Evolutionary conservation across 1,284 basidiomycete species (phyloP).

Genomic region (Ceratobasidium sp.): DNA sequence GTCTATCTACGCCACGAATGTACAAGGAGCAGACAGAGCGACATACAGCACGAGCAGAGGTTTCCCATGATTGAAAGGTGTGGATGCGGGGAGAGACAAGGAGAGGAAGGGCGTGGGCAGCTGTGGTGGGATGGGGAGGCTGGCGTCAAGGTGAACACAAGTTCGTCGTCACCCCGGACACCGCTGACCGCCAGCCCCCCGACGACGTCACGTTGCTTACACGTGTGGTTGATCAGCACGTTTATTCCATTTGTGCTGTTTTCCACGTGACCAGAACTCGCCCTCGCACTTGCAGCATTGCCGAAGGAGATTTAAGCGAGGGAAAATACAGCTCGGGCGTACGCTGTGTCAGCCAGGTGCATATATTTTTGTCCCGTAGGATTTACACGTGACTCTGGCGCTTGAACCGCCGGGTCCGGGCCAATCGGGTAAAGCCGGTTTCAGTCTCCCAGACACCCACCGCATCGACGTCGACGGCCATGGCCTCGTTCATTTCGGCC

Average conservation of each 20-base stretch:
- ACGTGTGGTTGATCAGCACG: slow-evolving; percentile 21
- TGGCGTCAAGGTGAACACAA: slow-evolving; percentile 36
- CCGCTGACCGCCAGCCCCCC: slow-evolving; percentile 1
- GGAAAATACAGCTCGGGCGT: no score
- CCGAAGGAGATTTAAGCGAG: neutral
- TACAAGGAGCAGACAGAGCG: neutral
- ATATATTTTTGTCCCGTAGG: neutral
- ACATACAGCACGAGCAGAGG: slow-evolving; percentile 40
- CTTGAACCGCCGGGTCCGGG: slow-evolving; percentile 15
- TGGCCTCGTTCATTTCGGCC: slow-evolving; percentile 31
- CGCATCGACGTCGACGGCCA: slow-evolving; percentile 15
- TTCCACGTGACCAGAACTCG: neutral
- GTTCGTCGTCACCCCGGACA: slow-evolving; percentile 16
- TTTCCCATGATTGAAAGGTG: slow-evolving; percentile 28
- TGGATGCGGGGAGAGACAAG: neutral
- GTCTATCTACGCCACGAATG: slow-evolving; percentile 1
- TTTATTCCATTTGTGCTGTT: neutral
- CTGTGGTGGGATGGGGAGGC: slow-evolving; percentile 25
- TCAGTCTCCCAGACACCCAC: slow-evolving; percentile 30
- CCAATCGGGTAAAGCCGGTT: slow-evolving; percentile 42
- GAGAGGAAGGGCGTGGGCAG: slow-evolving; percentile 1
- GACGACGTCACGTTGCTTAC: slow-evolving; percentile 25
- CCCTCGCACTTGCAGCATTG: neutral
- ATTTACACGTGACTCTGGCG: slow-evolving; percentile 37
- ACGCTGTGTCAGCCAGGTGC: neutral